Percentiles rank a stretch among this genome's conserved stretches.
These are phyloP conservation scores for Tephrocybe rancida DNA, from an alignment of 768 basidiomycete genomes.

Conservation along the genomic window DNA sequence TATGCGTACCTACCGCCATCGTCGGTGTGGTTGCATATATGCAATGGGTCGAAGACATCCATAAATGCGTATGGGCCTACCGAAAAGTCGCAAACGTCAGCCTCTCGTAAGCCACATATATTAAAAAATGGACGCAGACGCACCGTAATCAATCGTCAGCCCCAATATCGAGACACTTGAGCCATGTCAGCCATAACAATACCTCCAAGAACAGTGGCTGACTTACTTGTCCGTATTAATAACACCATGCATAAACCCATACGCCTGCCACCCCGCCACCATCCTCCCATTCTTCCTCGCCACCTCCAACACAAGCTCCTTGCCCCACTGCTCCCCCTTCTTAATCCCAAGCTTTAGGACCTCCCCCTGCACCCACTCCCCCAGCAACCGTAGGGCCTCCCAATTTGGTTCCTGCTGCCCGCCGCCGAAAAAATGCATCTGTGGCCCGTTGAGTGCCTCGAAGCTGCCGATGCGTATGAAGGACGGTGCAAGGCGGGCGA, in stretches of 20 bases:
- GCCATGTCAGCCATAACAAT: slow-evolving; percentile 5
- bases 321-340: slow-evolving; percentile 66
- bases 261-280: slow-evolving; percentile 96
- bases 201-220: neutral
- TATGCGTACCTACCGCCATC: slow-evolving; percentile 79
- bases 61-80: slow-evolving; percentile 91
- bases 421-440: slow-evolving; percentile 70
- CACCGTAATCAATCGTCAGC: slow-evolving; percentile 78
- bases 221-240: slow-evolving; percentile 94
- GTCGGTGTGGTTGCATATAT: slow-evolving; percentile 93
- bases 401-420: slow-evolving; percentile 76
- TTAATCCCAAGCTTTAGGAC: slow-evolving; percentile 56
- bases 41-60: slow-evolving; percentile 85
- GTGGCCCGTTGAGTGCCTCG: slow-evolving; percentile 79
- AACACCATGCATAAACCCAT: slow-evolving; percentile 95
- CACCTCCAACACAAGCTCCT: slow-evolving; percentile 72
- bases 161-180: slow-evolving; percentile 74
- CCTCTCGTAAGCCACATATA: too few relatives aligned
- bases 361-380: slow-evolving; percentile 69
- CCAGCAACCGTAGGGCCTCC: slow-evolving; percentile 74
- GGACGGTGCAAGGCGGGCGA: slow-evolving; percentile 83
- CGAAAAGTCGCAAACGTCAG: too few relatives aligned
- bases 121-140: neutral
- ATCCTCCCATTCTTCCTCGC: slow-evolving; percentile 86
- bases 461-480: slow-evolving; percentile 94